Evolutionary conservation across 805 yeast genomes (phyloP), one percentile per base, ranked within the genome.

Genomic region (Nakazawaea wickerhamii): DNA sequence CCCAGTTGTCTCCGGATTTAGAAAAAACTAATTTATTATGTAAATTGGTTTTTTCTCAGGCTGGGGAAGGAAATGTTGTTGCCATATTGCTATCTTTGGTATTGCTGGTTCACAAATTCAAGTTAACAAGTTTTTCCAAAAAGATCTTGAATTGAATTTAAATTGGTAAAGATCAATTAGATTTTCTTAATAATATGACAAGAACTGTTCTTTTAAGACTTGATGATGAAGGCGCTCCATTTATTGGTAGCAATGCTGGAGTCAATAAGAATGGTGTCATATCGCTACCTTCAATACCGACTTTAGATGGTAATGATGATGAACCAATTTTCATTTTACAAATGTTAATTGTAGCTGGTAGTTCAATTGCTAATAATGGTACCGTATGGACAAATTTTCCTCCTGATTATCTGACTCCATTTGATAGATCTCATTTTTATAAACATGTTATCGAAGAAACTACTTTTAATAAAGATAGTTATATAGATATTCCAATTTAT

Each of bases 381-480:
- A 64, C 68, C 6, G 67, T 91, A 25, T 76, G 81, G 77, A 78
- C 86, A 36, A 90, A 90, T 60, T 73, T 79, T 11, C 95, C 95
- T 1, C 66, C 69, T 2, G 52, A 55, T 14, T 47, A 52, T 4
- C 50, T 51, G 4, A 60, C 64, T 2, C 54, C 50, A 8, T 90
- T 84, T 53, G 68, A 75, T 13, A 71, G 97, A 48, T 58, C 69
- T 33, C 67, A 63, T 38, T 86, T 75, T 58, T 67, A 71, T 48
- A 70, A 76, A 34, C 68, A 68, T 43, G 57, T 70, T 32, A 70
- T 83, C 42, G 64, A 65, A 6, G 40, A 38, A 17, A 63, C 76
- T n/a, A 68, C 79, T 1, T 81, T 90, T 57, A 79, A 79, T 53
- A 59, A 72, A 40, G 93, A 89, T 57, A 68, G 75, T 39, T 59